Conservation (phyloP, 2,329 filamentous ascomycete genomes). For the Aspergillus clavatus region DNA sequence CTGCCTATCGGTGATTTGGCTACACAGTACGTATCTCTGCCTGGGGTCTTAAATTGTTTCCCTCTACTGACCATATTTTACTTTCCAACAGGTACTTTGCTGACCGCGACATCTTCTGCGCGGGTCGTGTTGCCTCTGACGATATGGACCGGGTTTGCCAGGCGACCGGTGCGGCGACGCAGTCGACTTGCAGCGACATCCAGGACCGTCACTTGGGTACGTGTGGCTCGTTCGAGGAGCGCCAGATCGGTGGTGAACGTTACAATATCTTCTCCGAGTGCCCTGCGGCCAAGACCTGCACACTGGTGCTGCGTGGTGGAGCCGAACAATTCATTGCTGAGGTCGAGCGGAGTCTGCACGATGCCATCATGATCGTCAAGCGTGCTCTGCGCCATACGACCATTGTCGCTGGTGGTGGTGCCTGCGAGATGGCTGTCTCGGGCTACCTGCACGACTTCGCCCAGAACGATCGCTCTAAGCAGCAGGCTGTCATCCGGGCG, state of each 20-base stretch:
- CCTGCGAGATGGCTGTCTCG: conserved; percentile 93
- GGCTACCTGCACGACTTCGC: conserved; percentile 89
- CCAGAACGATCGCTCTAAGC: conserved; percentile 86
- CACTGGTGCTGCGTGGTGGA: conserved; percentile 86
- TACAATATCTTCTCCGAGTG: conserved; percentile 99
- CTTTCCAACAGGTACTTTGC: conserved; percentile 65
- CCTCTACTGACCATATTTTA: conserved; percentile 1
- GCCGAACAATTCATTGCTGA: conserved; percentile 99
- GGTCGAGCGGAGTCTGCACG: conserved; percentile 94
- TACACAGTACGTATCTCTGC: conserved; percentile 61
- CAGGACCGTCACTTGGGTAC: conserved; percentile 81
- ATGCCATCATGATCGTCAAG: conserved; percentile 99
- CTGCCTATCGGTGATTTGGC: conserved; percentile 95
- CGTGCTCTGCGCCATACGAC: conserved; percentile 90
- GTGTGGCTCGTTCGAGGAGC: conserved; percentile 87
- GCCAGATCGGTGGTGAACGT: conserved; percentile 92
- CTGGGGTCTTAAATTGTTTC: not conserved
- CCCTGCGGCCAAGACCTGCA: conserved; percentile 93
- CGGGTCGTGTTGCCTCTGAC: conserved; percentile 82
- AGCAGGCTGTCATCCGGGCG: conserved; percentile 94
- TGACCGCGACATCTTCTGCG: conserved; percentile 97
- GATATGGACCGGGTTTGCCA: conserved; percentile 96
- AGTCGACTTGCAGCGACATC: conserved; percentile 97
- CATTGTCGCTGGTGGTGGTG: conserved; percentile 93
- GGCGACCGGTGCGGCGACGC: conserved; percentile 84